Evolutionary conservation across 78 protist species (phyloP).

Genomic region (Chrysochromulina parva): DNA sequence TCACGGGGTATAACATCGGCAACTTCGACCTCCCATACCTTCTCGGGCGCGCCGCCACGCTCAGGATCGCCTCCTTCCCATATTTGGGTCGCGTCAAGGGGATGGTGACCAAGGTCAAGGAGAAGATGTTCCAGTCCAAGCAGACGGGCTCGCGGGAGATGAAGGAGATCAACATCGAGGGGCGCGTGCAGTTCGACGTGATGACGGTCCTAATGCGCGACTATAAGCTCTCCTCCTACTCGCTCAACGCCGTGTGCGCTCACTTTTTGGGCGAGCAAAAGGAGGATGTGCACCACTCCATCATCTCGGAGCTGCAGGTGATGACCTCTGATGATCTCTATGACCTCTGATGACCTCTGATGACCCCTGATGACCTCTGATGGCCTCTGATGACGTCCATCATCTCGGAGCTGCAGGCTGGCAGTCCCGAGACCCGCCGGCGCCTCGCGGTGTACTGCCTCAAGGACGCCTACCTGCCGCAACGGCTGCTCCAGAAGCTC

Average conservation of each 20-base stretch:
- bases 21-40: constrained; percentile 98
- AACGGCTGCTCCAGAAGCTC: constrained; percentile 92
- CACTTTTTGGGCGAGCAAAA: constrained; percentile 97
- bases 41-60: constrained; percentile 82
- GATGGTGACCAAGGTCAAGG: constrained; percentile 49
- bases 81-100: constrained; percentile 24
- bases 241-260: constrained; percentile 94
- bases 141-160: constrained; percentile 91
- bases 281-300: constrained; percentile 98
- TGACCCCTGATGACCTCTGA: too few relatives aligned
- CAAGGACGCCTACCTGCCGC: constrained; percentile 97
- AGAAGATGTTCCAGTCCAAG: constrained; percentile 70
- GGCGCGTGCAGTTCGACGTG: constrained; percentile 83
- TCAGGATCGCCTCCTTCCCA: constrained; percentile 45
- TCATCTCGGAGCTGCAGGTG: constrained; percentile 87
- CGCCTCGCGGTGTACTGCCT: constrained; percentile 98
- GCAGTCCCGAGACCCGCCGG: constrained; percentile 91
- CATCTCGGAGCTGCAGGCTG: constrained; percentile 60
- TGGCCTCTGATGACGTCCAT: too few relatives aligned
- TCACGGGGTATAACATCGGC: constrained; percentile 96
- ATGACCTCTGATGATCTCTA: neutral
- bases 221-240: constrained; percentile 91
- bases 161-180: constrained; percentile 80
- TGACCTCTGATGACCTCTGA: too few relatives aligned
- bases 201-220: constrained; percentile 76